These are phyloP conservation scores for Wickerhamiella sorbophila DNA, from an alignment of 805 yeast species.

Conservation along the genomic window DNA sequence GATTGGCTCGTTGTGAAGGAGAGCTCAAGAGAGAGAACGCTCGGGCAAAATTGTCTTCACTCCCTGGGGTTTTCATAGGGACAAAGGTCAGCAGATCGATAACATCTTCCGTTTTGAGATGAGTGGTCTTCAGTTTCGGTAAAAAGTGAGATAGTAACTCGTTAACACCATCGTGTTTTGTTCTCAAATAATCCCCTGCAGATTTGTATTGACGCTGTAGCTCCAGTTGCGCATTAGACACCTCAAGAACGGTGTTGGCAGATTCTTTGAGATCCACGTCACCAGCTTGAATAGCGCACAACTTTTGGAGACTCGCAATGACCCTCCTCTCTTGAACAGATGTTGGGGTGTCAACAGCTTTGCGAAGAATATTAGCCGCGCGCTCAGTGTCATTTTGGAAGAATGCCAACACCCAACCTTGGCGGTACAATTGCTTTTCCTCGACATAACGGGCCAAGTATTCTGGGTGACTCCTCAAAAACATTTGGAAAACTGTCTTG, in stretches of 20 bases:
- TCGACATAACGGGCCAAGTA: not conserved
- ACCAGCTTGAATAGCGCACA: conserved; percentile 1
- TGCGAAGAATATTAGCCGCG: not conserved
- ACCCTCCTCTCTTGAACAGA: not conserved
- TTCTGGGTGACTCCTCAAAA: not conserved
- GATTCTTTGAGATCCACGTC: not conserved
- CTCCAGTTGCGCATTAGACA: not conserved
- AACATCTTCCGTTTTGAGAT: not conserved
- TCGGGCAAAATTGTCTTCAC: not conserved
- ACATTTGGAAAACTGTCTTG: not conserved
- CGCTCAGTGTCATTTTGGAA: not conserved
- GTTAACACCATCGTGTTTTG: not conserved
- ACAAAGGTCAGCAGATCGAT: conserved; percentile 2
- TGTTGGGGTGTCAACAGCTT: not conserved
- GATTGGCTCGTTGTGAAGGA: not conserved
- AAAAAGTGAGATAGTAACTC: not conserved
- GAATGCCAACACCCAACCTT: not conserved
- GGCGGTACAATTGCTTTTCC: not conserved
- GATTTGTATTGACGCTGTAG: not conserved
- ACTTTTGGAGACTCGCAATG: conserved; percentile 1
- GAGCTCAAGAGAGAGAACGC: not conserved
- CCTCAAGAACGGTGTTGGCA: not conserved
- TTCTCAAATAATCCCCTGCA: not conserved
- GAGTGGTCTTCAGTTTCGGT: not conserved
- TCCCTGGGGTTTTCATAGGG: not conserved